Evolutionary conservation across 177 flowering plant genomes (phyloP), one percentile per base, ranked within the genome.

Genomic region (Vitis hybrid): DNA sequence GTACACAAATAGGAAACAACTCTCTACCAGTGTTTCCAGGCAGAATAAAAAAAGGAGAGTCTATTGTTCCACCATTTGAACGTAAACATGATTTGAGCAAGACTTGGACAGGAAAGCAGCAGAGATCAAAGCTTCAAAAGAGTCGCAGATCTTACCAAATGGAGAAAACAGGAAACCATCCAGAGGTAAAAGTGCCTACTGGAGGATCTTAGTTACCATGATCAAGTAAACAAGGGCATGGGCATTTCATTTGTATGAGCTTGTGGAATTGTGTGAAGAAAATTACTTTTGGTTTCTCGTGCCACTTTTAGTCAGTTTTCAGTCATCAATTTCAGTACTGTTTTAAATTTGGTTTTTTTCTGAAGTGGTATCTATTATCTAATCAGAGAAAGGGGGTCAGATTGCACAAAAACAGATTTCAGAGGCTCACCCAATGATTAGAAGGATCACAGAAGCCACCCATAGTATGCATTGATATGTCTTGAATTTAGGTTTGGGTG

Each of bases 391-490:
- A 13, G 21, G 19, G 4, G 2, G 16, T 8, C 50, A 4, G 13
- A 57, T 64, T 14, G 29, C 3, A 55, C 61, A 49, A 16, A 72
- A 65, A 5, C 14, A 49, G 14, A 62, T 45, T 26, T 60, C 52
- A 49, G 55, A 48, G 52, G 52, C 88, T 79, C 79, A 93, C 98
- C 98, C 90, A 65, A 77, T 77, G 63, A 91, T 77, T 29, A 91
- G 50, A 63, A 93, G 82, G 60, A 89, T 67, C 16, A 88, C 70
- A 33, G 98, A 83, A 65, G 80, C 10, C 49, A 86, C 60, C 98
- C 89, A 91, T 70, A 91, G 68, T 18, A 89, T 52, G 66, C 85
- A 75, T 79, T 93, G 98, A 75, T 93, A 93, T 7, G 18, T 76
- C 86, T 88, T 91, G 85, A 76, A 84, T 65, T 84, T 91, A n/a